Evolutionary conservation across 257 asterid genomes (phyloP).

Genomic region (Jasminum sambac): DNA sequence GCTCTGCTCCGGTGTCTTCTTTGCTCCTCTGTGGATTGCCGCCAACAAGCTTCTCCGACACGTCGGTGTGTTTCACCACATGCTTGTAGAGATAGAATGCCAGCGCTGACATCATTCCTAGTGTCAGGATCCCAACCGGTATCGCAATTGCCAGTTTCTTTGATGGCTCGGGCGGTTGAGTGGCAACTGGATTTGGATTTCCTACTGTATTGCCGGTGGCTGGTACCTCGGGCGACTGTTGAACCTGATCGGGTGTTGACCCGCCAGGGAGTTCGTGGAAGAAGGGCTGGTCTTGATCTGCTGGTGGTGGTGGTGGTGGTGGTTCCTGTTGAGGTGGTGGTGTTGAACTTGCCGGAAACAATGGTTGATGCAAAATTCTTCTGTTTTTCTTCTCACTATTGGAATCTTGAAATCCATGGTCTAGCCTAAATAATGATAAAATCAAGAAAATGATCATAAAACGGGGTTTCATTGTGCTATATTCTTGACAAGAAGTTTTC

Average conservation of each 20-base stretch:
- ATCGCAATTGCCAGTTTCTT: slow-evolving; percentile 67
- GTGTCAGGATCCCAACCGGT: slow-evolving; percentile 54
- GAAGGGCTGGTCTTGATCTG: slow-evolving; percentile 54
- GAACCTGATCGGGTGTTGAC: slow-evolving; percentile 47
- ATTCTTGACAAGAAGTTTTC: slow-evolving; percentile 12
- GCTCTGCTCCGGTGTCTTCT: slow-evolving; percentile 72
- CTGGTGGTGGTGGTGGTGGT: slow-evolving; percentile 29
- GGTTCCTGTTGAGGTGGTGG: slow-evolving; percentile 32
- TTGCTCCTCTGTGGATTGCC: slow-evolving; percentile 38
- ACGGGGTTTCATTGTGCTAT: slow-evolving; percentile 32
- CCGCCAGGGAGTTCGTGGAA: slow-evolving; percentile 77
- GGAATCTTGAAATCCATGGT: slow-evolving; percentile 27
- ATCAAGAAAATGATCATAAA: slow-evolving; percentile 22
- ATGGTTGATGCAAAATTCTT: slow-evolving; percentile 53
- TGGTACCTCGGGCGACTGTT: slow-evolving; percentile 46
- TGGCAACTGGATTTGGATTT: slow-evolving; percentile 39
- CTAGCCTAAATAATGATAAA: slow-evolving; percentile 22
- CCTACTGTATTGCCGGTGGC: slow-evolving; percentile 39
- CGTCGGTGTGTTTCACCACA: slow-evolving; percentile 44
- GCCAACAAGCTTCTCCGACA: slow-evolving; percentile 62
- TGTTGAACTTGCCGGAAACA: slow-evolving; percentile 40
- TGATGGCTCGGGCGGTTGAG: slow-evolving; percentile 36
- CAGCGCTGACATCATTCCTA: slow-evolving; percentile 63
- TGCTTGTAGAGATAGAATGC: slow-evolving; percentile 60
- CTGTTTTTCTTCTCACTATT: slow-evolving; percentile 23